Evolutionary conservation across 345 rosid genomes (phyloP).

Genomic region (Eutrema japonicum): DNA sequence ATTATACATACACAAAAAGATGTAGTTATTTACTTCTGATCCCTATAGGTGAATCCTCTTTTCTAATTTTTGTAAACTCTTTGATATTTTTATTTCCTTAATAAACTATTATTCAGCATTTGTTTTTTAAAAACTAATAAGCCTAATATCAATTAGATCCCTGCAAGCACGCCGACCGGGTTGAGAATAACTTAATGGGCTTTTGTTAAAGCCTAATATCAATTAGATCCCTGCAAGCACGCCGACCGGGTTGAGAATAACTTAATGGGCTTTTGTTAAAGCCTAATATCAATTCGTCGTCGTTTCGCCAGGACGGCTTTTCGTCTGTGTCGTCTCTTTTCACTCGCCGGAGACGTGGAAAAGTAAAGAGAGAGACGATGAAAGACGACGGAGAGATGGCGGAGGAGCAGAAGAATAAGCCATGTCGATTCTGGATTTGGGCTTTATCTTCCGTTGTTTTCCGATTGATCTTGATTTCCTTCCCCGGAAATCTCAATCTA

Average conservation of each 20-base stretch:
- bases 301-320: constrained; percentile 17
- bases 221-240: no score
- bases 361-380: constrained; percentile 35
- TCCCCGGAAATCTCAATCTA: constrained; percentile 63
- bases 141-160: no score
- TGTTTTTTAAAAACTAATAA: no score
- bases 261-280: constrained; percentile 20
- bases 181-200: constrained; percentile 9
- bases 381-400: constrained; percentile 38
- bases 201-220: background rate
- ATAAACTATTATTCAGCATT: no score
- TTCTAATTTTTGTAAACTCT: no score
- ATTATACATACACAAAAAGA: no score
- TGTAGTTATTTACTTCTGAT: no score
- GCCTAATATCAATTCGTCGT: constrained; percentile 16
- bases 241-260: no score
- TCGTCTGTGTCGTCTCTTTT: constrained; percentile 24
- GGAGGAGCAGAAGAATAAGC: constrained; percentile 36
- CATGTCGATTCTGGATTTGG: constrained; percentile 62
- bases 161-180: no score
- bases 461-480: constrained; percentile 60
- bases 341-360: constrained; percentile 33
- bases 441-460: constrained; percentile 47
- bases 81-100: no score
- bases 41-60: no score